These are phyloP conservation scores for Artemisia annua DNA, from an alignment of 129 eudicot species.

Conservation along the genomic window DNA sequence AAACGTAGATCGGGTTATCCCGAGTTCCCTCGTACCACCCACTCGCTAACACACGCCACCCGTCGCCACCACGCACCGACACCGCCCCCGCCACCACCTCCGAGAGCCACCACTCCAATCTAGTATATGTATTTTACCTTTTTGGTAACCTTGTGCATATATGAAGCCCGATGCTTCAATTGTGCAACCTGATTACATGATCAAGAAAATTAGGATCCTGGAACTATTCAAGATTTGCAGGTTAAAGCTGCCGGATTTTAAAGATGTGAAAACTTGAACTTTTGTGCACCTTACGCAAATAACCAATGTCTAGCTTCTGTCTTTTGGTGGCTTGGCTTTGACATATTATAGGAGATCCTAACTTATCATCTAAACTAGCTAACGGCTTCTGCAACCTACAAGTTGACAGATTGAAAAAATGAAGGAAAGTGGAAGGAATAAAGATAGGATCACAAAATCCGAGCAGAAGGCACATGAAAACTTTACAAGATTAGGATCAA, in stretches of 20 bases:
- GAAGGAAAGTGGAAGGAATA: conserved; percentile 1
- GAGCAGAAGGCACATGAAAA: neutral
- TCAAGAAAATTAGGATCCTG: conserved; percentile 2
- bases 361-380: conserved; percentile 32
- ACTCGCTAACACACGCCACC: too few species aligned
- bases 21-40: too few species aligned
- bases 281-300: conserved; percentile 44
- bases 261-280: neutral
- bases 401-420: conserved; percentile 13
- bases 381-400: conserved; percentile 51
- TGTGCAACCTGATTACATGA: conserved; percentile 53
- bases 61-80: too few species aligned
- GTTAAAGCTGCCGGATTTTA: neutral
- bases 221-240: neutral
- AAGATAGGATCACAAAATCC: neutral
- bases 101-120: too few species aligned
- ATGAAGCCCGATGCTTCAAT: conserved; percentile 55
- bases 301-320: conserved; percentile 84
- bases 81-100: too few species aligned
- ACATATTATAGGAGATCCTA: conserved; percentile 32
- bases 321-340: conserved; percentile 61
- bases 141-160: conserved; percentile 56
- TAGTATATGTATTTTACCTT: too few species aligned
- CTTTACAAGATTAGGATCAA: conserved; percentile 1
- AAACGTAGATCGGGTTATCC: too few species aligned